phyloP scores from a whole-genome alignment of 1,139 yeast genomes.

The Casaregolazyma suthepensis region DNA sequence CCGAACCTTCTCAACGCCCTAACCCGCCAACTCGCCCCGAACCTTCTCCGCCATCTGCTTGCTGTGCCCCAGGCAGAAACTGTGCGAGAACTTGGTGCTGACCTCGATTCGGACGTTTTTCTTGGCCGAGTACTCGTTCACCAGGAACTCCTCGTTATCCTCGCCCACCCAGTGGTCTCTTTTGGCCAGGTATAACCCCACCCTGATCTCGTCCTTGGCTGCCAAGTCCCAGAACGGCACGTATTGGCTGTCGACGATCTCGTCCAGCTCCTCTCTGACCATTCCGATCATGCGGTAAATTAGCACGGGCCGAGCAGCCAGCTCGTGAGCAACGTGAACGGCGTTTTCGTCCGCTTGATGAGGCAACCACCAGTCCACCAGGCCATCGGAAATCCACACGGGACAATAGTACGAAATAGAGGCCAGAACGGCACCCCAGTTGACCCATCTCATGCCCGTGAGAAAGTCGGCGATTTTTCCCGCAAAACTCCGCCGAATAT shows the following conservation, averaged over 20 bases:
- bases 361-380: constrained; percentile 15
- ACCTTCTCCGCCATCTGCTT: constrained; percentile 39
- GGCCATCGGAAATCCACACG: constrained; percentile 12
- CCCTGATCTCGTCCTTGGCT: constrained; percentile 26
- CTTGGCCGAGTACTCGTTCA: constrained; percentile 34
- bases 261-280: constrained; percentile 53
- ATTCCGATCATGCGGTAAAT: constrained; percentile 49
- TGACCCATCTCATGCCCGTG: background rate
- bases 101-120: constrained; percentile 31
- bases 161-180: constrained; percentile 59
- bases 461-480: constrained; percentile 40
- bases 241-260: constrained; percentile 35
- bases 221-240: constrained; percentile 42
- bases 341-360: constrained; percentile 34
- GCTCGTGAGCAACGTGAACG: constrained; percentile 39
- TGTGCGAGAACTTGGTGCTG: constrained; percentile 42
- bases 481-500: constrained; percentile 47
- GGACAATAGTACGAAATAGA: constrained; percentile 19
- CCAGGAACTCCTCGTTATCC: constrained; percentile 40
- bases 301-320: constrained; percentile 39
- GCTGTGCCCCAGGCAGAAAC: constrained; percentile 53
- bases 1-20: too few relatives aligned
- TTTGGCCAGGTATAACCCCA: constrained; percentile 54
- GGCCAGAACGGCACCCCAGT: constrained; percentile 8
- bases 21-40: background rate